A percentile compares a stretch with the other conserved stretches of the same genome.
Conservation (phyloP, 2,329 filamentous ascomycete species). For the Penicillium freii region DNA sequence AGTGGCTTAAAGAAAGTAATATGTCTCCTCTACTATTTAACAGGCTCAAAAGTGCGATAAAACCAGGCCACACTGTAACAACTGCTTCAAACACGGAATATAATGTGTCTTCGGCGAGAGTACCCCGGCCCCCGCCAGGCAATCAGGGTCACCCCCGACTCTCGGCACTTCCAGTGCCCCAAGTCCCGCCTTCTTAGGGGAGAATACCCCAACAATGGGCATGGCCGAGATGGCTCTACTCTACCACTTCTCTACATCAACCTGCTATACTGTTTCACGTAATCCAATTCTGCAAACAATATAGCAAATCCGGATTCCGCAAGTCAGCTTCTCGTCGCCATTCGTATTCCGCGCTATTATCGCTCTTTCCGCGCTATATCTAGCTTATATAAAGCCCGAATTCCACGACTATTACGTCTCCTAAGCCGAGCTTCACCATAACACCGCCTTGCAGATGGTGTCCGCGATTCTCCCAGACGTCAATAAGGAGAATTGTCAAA, state of each 20-base stretch:
- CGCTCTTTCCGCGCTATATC: constrained; percentile 12
- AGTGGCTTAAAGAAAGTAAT: not conserved
- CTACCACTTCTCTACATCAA: constrained; percentile 16
- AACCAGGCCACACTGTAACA: constrained; percentile 11
- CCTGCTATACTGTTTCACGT: constrained; percentile 16
- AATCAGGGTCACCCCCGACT: not conserved
- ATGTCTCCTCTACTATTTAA: not conserved
- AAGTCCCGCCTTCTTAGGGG: not conserved
- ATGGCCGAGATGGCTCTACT: constrained; percentile 15
- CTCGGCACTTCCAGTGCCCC: not conserved
- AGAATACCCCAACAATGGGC: not conserved
- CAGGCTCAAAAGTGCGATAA: constrained; percentile 9
- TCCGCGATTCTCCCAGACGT: constrained; percentile 8
- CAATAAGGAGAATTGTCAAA: constrained; percentile 10
- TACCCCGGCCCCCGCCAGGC: not conserved
- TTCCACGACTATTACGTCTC: constrained; percentile 16
- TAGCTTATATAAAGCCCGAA: constrained; percentile 17
- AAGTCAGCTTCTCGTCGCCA: constrained; percentile 9
- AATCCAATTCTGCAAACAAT: constrained; percentile 11
- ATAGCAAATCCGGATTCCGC: constrained; percentile 14
- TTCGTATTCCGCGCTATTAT: constrained; percentile 15
- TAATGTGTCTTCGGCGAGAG: constrained; percentile 1
- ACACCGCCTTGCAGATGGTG: constrained; percentile 16
- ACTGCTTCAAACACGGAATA: constrained; percentile 12
- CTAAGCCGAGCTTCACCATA: constrained; percentile 19